A percentile compares a stretch with the other conserved stretches of the same genome.
Evolutionary conservation across 108 stramenopile genomes (phyloP).

Genomic region (Seminavis robusta): DNA sequence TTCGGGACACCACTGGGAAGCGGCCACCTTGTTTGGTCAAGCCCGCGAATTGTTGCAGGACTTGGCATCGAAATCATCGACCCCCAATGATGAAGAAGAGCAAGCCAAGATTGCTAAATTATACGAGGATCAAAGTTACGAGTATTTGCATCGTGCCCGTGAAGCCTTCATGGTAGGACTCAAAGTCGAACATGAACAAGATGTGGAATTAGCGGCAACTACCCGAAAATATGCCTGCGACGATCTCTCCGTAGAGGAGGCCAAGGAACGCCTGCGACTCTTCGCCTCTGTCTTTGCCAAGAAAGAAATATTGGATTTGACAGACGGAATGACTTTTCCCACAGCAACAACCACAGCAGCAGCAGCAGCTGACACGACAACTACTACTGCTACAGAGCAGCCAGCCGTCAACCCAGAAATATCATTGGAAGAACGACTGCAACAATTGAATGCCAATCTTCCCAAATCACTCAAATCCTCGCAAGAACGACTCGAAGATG

Average conservation of each 20-base stretch:
- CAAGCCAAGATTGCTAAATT: constrained; percentile 11
- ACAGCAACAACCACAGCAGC: background rate
- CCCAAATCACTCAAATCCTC: constrained; percentile 31
- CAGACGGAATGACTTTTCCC: background rate
- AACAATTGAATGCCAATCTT: constrained; percentile 29
- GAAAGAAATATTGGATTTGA: constrained; percentile 10
- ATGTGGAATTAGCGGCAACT: background rate
- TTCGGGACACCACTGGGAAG: no score
- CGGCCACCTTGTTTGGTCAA: no score
- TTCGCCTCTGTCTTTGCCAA: constrained; percentile 15
- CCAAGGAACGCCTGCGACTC: constrained; percentile 10
- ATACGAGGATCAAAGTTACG: constrained; percentile 22
- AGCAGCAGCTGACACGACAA: background rate
- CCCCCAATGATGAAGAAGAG: no score
- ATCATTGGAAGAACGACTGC: constrained; percentile 39
- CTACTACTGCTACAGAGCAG: background rate
- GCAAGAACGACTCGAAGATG: constrained; percentile 34
- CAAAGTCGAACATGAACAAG: constrained; percentile 15
- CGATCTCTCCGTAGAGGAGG: constrained; percentile 21
- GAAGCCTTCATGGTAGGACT: constrained; percentile 22
- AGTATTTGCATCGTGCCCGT: constrained; percentile 27
- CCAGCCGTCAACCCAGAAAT: constrained; percentile 8
- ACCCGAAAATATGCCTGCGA: background rate
- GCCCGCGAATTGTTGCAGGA: no score
- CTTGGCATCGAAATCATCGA: no score